These are phyloP conservation scores for Protomyces pachydermus DNA, from an alignment of 1,139 yeast genomes.

Conservation along the genomic window DNA sequence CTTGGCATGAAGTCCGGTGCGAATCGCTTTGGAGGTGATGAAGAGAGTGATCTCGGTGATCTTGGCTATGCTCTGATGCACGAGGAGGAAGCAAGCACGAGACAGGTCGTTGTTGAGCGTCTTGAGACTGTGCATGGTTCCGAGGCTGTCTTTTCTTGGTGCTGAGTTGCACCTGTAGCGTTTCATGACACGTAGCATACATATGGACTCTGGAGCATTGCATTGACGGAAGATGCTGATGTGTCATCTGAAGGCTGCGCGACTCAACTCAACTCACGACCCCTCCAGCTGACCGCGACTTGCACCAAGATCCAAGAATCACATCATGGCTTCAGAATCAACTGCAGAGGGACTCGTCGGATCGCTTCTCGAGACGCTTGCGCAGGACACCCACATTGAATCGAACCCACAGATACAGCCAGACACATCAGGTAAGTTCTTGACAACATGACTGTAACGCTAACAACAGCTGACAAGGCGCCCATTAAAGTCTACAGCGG, in stretches of 20 bases:
- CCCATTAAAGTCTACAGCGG: neutral
- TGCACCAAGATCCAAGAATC: neutral
- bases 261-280: too few species aligned
- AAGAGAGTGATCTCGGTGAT: constrained; percentile 32
- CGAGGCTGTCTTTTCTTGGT: constrained; percentile 62
- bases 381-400: constrained; percentile 17
- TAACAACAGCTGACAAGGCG: constrained; percentile 4
- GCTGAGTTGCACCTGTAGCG: constrained; percentile 39
- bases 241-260: neutral
- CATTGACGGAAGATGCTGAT: too few species aligned
- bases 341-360: neutral
- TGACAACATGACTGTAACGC: neutral
- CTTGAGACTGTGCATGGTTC: constrained; percentile 53
- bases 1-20: constrained; percentile 11
- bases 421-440: neutral
- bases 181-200: too few species aligned
- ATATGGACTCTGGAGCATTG: too few species aligned
- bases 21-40: constrained; percentile 13
- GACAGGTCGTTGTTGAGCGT: constrained; percentile 57
- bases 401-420: constrained; percentile 14
- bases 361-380: constrained; percentile 8
- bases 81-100: constrained; percentile 38
- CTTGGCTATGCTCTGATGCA: constrained; percentile 39
- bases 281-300: neutral
- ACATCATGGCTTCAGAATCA: neutral